Percentiles rank a stretch among this genome's conserved stretches.
Conservation (phyloP, 2,329 filamentous ascomycete genomes). For the Xylariaceae sp. region DNA sequence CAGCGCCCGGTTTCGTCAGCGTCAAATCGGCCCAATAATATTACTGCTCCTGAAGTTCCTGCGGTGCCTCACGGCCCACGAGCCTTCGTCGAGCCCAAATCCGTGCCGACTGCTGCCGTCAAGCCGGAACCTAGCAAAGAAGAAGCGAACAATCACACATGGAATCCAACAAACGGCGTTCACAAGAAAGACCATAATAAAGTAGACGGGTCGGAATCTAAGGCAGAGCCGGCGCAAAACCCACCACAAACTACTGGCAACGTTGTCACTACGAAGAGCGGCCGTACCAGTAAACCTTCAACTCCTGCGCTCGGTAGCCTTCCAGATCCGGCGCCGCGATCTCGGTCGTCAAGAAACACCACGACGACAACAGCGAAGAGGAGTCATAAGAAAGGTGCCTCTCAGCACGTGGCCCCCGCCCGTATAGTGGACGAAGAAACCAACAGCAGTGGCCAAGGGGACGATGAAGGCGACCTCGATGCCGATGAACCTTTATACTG, state of each 20-base stretch:
- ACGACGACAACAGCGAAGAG: slow-evolving; percentile 39
- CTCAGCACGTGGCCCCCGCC: slow-evolving; percentile 29
- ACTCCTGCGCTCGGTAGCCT: slow-evolving; percentile 57
- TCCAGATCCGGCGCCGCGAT: slow-evolving; percentile 47
- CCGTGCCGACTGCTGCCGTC: slow-evolving; percentile 32
- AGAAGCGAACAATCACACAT: slow-evolving; percentile 26
- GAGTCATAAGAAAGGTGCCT: slow-evolving; percentile 54
- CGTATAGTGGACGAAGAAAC: slow-evolving; percentile 40
- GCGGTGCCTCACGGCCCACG: slow-evolving; percentile 29
- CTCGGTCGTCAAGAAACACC: slow-evolving; percentile 47
- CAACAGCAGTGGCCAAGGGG: slow-evolving; percentile 39
- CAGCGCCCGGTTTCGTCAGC: slow-evolving; percentile 54
- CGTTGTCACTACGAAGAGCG: slow-evolving; percentile 55
- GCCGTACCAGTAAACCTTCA: slow-evolving; percentile 60
- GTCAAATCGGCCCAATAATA: slow-evolving; percentile 56
- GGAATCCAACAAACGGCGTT: slow-evolving; percentile 26
- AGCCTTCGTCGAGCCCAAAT: slow-evolving; percentile 44
- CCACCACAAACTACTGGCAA: slow-evolving; percentile 33
- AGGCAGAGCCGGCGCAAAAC: slow-evolving; percentile 37
- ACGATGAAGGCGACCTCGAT: slow-evolving; percentile 56
- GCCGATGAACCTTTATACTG: slow-evolving; percentile 70
- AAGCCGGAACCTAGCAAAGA: slow-evolving; percentile 36
- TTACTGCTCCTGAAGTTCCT: slow-evolving; percentile 34
- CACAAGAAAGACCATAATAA: slow-evolving; percentile 42
- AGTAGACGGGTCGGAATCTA: slow-evolving; percentile 43